phyloP scores from a whole-genome alignment of 371 early-diverging fungal genomes.

The Mortierella sp. region DNA sequence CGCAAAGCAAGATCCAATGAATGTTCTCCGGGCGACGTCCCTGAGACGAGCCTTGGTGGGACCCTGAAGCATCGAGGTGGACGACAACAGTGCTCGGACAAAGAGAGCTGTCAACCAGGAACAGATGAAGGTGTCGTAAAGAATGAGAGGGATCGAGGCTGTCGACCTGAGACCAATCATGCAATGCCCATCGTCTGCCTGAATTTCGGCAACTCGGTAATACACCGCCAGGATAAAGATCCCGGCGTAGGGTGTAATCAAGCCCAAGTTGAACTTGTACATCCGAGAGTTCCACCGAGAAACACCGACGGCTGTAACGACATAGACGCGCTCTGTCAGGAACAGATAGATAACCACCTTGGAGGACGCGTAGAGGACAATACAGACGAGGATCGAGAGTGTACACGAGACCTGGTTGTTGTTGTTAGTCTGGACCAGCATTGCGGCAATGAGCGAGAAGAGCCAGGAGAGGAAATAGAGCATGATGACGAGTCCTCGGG shows the following conservation, averaged over 20 bases:
- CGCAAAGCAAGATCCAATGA: conserved; percentile 65
- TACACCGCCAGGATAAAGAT: conserved; percentile 66
- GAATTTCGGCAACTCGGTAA: conserved; percentile 57
- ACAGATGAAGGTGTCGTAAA: conserved; percentile 61
- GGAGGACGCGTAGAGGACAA: conserved; percentile 60
- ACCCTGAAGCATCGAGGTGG: conserved; percentile 48
- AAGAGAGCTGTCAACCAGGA: conserved; percentile 63
- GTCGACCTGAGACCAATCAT: conserved; percentile 61
- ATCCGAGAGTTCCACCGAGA: conserved; percentile 55
- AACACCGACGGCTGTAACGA: conserved; percentile 62
- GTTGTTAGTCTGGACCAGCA: conserved; percentile 64
- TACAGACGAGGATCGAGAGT: conserved; percentile 60
- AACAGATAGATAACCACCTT: conserved; percentile 67
- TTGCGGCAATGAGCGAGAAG: conserved; percentile 59
- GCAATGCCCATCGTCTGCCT: conserved; percentile 60
- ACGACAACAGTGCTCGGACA: conserved; percentile 59
- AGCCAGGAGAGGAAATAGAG: conserved; percentile 63
- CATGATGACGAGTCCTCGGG: conserved; percentile 59
- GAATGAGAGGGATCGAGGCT: conserved; percentile 62
- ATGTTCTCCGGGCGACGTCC: conserved; percentile 63
- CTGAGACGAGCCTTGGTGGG: conserved; percentile 62
- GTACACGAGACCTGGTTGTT: conserved; percentile 64
- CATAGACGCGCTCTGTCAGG: conserved; percentile 67
- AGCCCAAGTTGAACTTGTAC: conserved; percentile 62
- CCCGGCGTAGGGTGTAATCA: conserved; percentile 63